Evolutionary conservation across 441 rosid genomes (phyloP), one percentile per base, ranked within the genome.

Genomic region (Croton laevigatus): DNA sequence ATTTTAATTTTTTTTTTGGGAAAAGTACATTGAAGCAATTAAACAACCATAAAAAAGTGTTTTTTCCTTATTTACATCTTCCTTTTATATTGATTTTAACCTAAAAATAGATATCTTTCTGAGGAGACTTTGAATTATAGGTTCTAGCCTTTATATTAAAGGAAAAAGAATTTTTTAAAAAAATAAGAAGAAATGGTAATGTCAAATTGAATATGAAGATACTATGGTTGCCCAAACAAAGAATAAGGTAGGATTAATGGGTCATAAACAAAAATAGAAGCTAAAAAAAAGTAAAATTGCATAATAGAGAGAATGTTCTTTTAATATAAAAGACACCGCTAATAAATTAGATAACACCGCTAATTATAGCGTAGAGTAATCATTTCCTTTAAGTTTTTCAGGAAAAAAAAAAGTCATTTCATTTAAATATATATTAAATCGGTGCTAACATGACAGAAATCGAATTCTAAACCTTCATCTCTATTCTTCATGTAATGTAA

Each of bases 181-280:
- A n/a, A n/a, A n/a, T n/a, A n/a, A n/a, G n/a, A n/a, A n/a, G n/a
- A n/a, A n/a, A n/a, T 48, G 44, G 46, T 17, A 7, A 8, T 76
- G 70, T 68, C 73, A 37, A 66, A 72, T 63, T 40, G 42, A 6
- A 36, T n/a, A n/a, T n/a, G n/a, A n/a, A n/a, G n/a, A n/a, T n/a
- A n/a, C n/a, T n/a, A n/a, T n/a, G n/a, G n/a, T n/a, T n/a, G 59
- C 76, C 53, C 19, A 23, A 20, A 17, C 34, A 42, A 20, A 70
- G 66, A 58, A 17, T 40, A 66, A 78, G 57, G 61, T 17, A 38
- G 37, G 59, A 45, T 70, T 40, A 65, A 70, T 46, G 51, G 65
- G 76, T 20, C 22, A 42, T 58, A 49, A 4, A 13, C 44, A 68
- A 65, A 76, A 76, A 80, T 57, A 36, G 40, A 51, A 72, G 75